phyloP scores from a whole-genome alignment of 768 basidiomycete species.

The Amanita exitialis region DNA sequence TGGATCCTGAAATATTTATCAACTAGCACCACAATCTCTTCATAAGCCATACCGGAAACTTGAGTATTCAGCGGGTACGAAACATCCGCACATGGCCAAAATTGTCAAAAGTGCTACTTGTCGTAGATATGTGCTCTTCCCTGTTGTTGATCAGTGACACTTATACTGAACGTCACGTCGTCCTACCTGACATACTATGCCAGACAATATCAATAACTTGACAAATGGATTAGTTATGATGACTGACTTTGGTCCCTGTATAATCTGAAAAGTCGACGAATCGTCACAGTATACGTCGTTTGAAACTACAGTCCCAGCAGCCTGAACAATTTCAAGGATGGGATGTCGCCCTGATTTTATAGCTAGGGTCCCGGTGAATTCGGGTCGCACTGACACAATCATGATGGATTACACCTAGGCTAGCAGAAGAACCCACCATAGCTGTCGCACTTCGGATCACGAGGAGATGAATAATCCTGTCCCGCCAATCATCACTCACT shows the following conservation, averaged over 20 bases:
- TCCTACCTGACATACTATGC: conserved; percentile 34
- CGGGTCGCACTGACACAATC: conserved; percentile 61
- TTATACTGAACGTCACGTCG: background rate
- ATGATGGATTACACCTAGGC: background rate
- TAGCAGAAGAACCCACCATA: conserved; percentile 23
- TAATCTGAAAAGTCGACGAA: conserved; percentile 79
- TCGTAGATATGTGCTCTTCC: conserved; percentile 89
- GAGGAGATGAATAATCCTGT: background rate
- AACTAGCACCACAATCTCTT: background rate
- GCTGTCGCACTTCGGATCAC: conserved; percentile 29
- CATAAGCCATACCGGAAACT: conserved; percentile 54
- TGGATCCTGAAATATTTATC: conserved; percentile 43
- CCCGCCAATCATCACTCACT: conserved; percentile 32
- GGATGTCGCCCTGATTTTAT: conserved; percentile 89
- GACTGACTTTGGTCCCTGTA: conserved; percentile 83
- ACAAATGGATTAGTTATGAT: background rate
- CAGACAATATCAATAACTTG: background rate
- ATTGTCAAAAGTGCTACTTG: conserved; percentile 78
- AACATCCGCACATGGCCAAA: conserved; percentile 87
- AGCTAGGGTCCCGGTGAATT: conserved; percentile 83
- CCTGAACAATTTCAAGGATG: conserved; percentile 65
- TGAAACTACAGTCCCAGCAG: conserved; percentile 61
- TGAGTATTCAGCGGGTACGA: conserved; percentile 90
- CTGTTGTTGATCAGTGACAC: conserved; percentile 19
- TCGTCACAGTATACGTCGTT: conserved; percentile 90